A percentile compares a stretch with the other conserved stretches of the same genome.
phyloP scores from a whole-genome alignment of 257 asterid genomes.

The Rehmannia glutinosa region DNA sequence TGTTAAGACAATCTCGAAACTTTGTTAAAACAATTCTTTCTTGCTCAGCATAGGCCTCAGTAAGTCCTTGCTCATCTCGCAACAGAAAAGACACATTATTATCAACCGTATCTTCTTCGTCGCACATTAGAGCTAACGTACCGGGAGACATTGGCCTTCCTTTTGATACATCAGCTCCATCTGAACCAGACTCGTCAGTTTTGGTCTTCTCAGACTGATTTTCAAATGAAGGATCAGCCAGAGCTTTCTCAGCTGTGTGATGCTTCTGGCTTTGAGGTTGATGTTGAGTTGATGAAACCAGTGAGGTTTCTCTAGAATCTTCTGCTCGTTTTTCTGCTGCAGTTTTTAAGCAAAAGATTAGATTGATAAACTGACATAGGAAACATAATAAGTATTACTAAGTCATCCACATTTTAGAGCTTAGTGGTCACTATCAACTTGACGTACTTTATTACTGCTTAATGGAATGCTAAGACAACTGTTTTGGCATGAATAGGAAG shows the following conservation, averaged over 20 bases:
- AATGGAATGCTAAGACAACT: neutral
- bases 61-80: constrained; percentile 47
- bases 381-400: neutral
- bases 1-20: constrained; percentile 91
- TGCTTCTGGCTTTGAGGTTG: constrained; percentile 43
- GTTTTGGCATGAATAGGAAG: neutral
- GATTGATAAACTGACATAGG: neutral
- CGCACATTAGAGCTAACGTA: constrained; percentile 95
- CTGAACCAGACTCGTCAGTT: constrained; percentile 49
- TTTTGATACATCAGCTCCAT: constrained; percentile 59
- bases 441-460: neutral
- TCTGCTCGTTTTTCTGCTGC: constrained; percentile 45
- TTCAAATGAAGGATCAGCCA: constrained; percentile 27
- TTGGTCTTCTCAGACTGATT: constrained; percentile 40
- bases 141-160: constrained; percentile 90
- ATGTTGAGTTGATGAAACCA: constrained; percentile 44
- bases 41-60: constrained; percentile 72
- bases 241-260: constrained; percentile 34
- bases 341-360: constrained; percentile 21
- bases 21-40: constrained; percentile 81
- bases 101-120: constrained; percentile 67
- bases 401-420: neutral
- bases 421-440: neutral
- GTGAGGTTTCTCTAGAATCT: constrained; percentile 39
- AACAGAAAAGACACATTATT: constrained; percentile 41